Evolutionary conservation across 2,329 filamentous ascomycete genomes (phyloP).

Genomic region (Xylariaceae sp.): DNA sequence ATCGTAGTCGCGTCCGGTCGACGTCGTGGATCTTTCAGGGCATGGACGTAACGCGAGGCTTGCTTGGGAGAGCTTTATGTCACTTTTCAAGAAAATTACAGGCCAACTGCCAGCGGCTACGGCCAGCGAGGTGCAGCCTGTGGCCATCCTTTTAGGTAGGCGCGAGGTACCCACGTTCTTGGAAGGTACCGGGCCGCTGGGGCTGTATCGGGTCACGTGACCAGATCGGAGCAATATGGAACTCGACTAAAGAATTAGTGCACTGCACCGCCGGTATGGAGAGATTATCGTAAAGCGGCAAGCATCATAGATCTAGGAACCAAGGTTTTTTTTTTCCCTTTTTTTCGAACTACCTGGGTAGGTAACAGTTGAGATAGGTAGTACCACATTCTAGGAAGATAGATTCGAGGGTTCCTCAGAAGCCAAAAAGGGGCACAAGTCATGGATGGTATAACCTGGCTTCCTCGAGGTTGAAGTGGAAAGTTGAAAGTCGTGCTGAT

Average conservation of each 20-base stretch:
- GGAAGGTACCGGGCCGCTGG: neutral
- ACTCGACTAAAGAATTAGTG: neutral
- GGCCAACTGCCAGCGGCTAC: neutral
- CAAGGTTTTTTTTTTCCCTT: too few relatives aligned
- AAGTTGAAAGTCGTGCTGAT: too few relatives aligned
- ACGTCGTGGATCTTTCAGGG: slow-evolving; percentile 1
- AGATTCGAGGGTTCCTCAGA: too few relatives aligned
- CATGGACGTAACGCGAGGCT: slow-evolving; percentile 11
- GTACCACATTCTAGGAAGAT: too few relatives aligned
- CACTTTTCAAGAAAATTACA: slow-evolving; percentile 16
- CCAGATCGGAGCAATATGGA: neutral
- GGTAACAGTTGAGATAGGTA: too few relatives aligned
- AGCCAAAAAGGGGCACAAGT: too few relatives aligned
- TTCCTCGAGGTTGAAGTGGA: too few relatives aligned
- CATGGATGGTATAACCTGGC: too few relatives aligned
- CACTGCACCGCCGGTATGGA: neutral
- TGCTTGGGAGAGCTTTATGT: slow-evolving; percentile 7
- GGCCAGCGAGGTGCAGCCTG: neutral
- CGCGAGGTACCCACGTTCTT: neutral
- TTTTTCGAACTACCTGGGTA: too few relatives aligned
- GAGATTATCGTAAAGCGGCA: neutral
- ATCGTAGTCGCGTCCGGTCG: slow-evolving; percentile 15
- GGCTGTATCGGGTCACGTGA: neutral
- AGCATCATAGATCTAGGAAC: neutral
- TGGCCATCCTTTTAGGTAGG: neutral